Base-by-base conservation (phyloP, 768 basidiomycete species). In the Russula sp. region DNA sequence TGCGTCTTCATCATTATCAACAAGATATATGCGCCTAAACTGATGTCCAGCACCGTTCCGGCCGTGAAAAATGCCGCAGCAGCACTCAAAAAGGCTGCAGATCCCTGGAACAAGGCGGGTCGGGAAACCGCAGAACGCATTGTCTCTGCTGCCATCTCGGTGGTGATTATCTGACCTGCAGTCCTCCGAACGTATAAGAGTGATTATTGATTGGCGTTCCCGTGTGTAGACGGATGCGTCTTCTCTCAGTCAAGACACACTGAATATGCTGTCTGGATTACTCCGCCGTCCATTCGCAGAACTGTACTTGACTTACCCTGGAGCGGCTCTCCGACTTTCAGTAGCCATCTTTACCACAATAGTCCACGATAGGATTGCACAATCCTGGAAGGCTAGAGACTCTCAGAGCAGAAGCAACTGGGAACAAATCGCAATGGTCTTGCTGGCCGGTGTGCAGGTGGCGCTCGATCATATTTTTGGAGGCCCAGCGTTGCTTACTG, bases 401-500 rank as follows among this genome's bases (percentile, higher is more conserved):
- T 8, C 50, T 3, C 49, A 55, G 40, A 46, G 50, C 40, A 59
- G 44, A 56, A 40, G 32, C 40, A 59, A 24, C n/a, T 69, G 68
- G 68, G 66, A 69, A 30, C 52, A 61, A 30, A 22, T 65, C n/a
- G 68, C 60, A 26, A 34, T 46, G 30, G 40, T 61, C 42, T 26
- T 69, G 14, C 48, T 69, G 5, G 62, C 62, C 2, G 68, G 68
- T 32, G 68, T 69, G 16, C 63, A 64, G 66, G 68, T 69, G 16
- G 26, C 22, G 36, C 44, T 20, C 32, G 24, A 44, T 30, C 5
- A 30, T 20, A 6, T 28, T 38, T 42, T 42, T n/a, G 6, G 13
- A 13, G 34, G 9, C n/a, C 5, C 9, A 24, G 18, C 20, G 6
- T 48, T 16, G 3, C 38, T 61, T 1, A 20, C 26, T 16, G 28